These are phyloP conservation scores for Trichoderma parareesei DNA, from an alignment of 495 filamentous ascomycete species.

Conservation along the genomic window DNA sequence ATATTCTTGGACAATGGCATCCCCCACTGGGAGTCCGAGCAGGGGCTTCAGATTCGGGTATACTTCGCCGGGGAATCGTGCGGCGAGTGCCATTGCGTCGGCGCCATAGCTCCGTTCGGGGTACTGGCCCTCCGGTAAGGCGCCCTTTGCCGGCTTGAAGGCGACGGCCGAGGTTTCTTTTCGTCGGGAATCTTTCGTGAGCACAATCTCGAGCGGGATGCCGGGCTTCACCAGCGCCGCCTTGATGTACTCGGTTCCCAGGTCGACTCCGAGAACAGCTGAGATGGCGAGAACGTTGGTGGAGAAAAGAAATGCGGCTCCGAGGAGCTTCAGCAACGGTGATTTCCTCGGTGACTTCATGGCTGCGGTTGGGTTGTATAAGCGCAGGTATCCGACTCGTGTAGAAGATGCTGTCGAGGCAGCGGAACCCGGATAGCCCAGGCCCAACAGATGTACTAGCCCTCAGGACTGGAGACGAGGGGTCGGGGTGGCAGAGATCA, in stretches of 20 bases:
- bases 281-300: constrained; percentile 45
- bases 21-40: constrained; percentile 60
- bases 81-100: constrained; percentile 79
- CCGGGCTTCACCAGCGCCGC: constrained; percentile 94
- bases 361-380: background rate
- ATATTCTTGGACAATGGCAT: constrained; percentile 59
- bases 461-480: background rate
- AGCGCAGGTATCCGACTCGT: background rate
- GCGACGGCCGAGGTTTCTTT: constrained; percentile 89
- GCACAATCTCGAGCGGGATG: constrained; percentile 94
- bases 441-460: background rate
- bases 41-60: constrained; percentile 89
- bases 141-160: constrained; percentile 72
- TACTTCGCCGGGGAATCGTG: constrained; percentile 84
- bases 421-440: constrained; percentile 4
- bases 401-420: constrained; percentile 2
- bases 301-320: constrained; percentile 40
- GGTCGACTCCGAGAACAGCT: constrained; percentile 83
- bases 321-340: constrained; percentile 36
- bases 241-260: constrained; percentile 97
- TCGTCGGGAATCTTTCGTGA: constrained; percentile 96
- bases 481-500: background rate
- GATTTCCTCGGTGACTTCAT: constrained; percentile 18
- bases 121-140: constrained; percentile 51
- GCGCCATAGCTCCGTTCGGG: constrained; percentile 88